These are phyloP conservation scores for Solanum paucissectum DNA, from an alignment of 257 asterid species.

Conservation along the genomic window DNA sequence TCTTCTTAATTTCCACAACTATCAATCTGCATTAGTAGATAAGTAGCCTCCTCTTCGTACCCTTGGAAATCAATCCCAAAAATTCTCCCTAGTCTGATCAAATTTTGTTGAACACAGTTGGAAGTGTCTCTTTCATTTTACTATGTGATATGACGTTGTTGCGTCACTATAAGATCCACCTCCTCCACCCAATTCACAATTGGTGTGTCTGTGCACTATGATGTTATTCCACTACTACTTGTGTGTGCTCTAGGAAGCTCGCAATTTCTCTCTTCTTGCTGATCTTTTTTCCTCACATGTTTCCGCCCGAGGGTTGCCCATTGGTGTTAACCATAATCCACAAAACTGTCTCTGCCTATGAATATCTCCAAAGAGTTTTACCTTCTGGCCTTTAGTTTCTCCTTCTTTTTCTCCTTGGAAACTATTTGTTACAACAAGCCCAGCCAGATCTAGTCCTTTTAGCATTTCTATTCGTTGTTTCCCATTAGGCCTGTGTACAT, in stretches of 20 bases:
- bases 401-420: not conserved
- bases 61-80: not conserved
- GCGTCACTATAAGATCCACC: not conserved
- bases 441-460: not conserved
- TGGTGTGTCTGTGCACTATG: not conserved
- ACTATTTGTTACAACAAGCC: not conserved
- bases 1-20: not conserved
- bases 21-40: not conserved
- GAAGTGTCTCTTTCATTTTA: not conserved
- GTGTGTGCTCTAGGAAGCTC: not conserved
- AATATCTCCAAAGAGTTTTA: not conserved
- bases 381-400: not conserved
- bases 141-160: not conserved
- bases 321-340: not conserved
- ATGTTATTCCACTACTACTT: not conserved
- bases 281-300: not conserved
- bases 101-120: not conserved
- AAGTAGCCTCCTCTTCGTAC: not conserved
- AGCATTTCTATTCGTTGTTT: not conserved
- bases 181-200: not conserved
- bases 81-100: not conserved
- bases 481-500: not conserved
- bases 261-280: not conserved
- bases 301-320: not conserved
- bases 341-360: not conserved